Evolutionary conservation across 257 asterid genomes (phyloP).

Genomic region (Buddleja alternifolia): DNA sequence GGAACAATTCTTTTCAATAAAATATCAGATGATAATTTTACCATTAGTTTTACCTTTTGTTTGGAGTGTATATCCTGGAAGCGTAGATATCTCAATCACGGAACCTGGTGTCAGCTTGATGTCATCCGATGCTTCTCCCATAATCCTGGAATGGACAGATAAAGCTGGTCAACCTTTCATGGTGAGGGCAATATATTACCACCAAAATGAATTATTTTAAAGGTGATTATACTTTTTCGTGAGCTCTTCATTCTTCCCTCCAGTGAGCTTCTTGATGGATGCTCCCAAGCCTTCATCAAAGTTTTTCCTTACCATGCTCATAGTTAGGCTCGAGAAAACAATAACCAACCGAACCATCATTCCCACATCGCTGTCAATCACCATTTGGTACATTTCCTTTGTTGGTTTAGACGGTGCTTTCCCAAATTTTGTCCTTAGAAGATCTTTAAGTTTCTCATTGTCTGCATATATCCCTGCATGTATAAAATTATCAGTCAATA

Average conservation of each 20-base stretch:
- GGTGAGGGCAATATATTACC: too few species aligned
- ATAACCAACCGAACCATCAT: conserved; percentile 65
- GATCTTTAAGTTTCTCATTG: conserved; percentile 54
- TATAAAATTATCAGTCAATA: not conserved
- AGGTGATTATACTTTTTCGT: conserved; percentile 50
- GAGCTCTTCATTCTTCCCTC: conserved; percentile 67
- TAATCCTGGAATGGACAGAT: conserved; percentile 51
- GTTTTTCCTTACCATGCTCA: conserved; percentile 73
- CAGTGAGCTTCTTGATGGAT: conserved; percentile 76
- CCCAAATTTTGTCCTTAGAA: conserved; percentile 46
- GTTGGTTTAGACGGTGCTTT: conserved; percentile 70
- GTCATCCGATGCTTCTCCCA: conserved; percentile 74
- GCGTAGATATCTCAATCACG: conserved; percentile 73
- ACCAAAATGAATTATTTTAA: not conserved
- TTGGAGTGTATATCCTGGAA: conserved; percentile 75
- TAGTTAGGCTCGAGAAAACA: conserved; percentile 65
- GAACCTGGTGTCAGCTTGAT: conserved; percentile 71
- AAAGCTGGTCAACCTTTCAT: conserved; percentile 20
- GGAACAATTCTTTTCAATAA: not conserved
- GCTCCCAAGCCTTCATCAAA: conserved; percentile 74
- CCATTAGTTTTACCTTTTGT: conserved; percentile 52
- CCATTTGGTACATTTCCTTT: conserved; percentile 65
- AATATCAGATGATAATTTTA: not conserved
- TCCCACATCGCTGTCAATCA: conserved; percentile 63
- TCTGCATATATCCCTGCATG: conserved; percentile 74